Conservation (phyloP, 192 early-diverging fungal species). For the Backusella morwellensis region DNA sequence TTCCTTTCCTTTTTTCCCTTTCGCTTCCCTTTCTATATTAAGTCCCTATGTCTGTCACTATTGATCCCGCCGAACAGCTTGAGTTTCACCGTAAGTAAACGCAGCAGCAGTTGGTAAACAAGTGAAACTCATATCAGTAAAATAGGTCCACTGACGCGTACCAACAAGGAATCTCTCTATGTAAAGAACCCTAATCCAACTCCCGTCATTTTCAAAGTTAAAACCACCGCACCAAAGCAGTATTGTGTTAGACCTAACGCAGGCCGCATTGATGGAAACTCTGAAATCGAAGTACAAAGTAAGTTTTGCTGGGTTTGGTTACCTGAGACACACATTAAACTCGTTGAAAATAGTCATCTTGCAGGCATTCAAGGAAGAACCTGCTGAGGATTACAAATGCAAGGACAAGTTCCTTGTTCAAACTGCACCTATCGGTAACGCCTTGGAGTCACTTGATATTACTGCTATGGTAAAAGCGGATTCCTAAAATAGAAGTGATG, state of each 20-base stretch:
- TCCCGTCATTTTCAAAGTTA: slow-evolving; percentile 92
- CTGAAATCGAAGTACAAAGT: slow-evolving; percentile 74
- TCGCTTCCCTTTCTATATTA: background rate
- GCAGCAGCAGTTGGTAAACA: background rate
- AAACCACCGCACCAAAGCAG: slow-evolving; percentile 98
- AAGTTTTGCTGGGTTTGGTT: slow-evolving; percentile 15
- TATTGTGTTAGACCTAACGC: slow-evolving; percentile 96
- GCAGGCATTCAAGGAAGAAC: slow-evolving; percentile 89
- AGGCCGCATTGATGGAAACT: slow-evolving; percentile 71
- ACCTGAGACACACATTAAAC: background rate
- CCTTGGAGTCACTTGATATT: slow-evolving; percentile 60
- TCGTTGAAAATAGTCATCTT: slow-evolving; percentile 60
- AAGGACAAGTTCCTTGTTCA: slow-evolving; percentile 98
- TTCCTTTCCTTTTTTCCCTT: background rate
- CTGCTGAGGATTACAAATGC: slow-evolving; percentile 75
- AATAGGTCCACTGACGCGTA: slow-evolving; percentile 60
- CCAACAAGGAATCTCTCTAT: slow-evolving; percentile 53
- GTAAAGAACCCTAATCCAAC: slow-evolving; percentile 66
- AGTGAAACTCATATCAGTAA: no score
- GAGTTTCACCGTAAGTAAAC: slow-evolving; percentile 7
- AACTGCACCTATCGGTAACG: slow-evolving; percentile 71
- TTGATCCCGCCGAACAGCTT: slow-evolving; percentile 7
- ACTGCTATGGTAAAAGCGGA: slow-evolving; percentile 54
- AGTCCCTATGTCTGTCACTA: slow-evolving; percentile 4
- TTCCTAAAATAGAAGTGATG: background rate